Evolutionary conservation across 2,329 filamentous ascomycete species (phyloP), one percentile per base, ranked within the genome.

Genomic region (Fusarium ambrosium): DNA sequence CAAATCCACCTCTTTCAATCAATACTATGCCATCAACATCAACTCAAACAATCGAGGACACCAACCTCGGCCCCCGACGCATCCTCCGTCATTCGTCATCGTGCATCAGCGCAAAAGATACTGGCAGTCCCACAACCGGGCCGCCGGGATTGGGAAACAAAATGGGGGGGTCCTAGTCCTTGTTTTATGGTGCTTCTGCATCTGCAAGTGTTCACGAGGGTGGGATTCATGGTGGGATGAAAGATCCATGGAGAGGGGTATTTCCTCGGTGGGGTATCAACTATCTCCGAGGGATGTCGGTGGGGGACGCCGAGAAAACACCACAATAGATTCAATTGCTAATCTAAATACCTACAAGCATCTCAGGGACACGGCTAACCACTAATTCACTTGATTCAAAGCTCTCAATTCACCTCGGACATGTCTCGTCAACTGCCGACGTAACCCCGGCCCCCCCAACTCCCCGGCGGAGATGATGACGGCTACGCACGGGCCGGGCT

Each of bases 401-500:
- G 6, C 8, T 6, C n/a, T 14, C 41, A 45, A 53, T 51, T 32
- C 16, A 51, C 14, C 29, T 70, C 72, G 72, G 72, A 58, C 58
- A 66, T 67, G 60, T 64, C 48, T 75, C 66, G 58, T 24, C 66
- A 59, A 70, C 68, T 70, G 14, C 73, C 68, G 71, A 68, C 60
- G 37, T 55, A 65, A 64, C 51, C 56, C 69, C 66, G 66, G 34
- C 63, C 13, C 11, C 11, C 32, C 48, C 22, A 48, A 48, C 45
- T 18, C 20, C 67, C 62, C 39, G 32, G 65, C 27, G 24, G 24
- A 27, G 32, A 34, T 39, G 13, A 36, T 36, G 32, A 34, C 32
- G 32, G 32, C 32, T 34, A 34, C 22, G 70, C 29, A 71, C 74
- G 69, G 73, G 36, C 72, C 72, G 45, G 68, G 37, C 43, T 55